Conservation (phyloP, 2,329 filamentous ascomycete genomes). For the Pseudogymnoascus sp. region DNA sequence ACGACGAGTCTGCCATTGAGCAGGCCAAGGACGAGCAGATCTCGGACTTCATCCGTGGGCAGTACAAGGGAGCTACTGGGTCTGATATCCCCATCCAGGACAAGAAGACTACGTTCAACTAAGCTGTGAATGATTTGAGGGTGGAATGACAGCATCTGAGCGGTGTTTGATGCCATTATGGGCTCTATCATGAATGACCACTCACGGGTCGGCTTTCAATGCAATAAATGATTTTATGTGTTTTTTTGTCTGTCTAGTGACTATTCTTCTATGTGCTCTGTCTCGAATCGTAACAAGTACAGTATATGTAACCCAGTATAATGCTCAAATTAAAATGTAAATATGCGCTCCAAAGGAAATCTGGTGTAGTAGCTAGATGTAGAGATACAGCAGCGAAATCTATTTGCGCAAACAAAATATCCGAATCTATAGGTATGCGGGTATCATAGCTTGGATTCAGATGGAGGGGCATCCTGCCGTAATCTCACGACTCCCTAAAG, state of each 20-base stretch:
- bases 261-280: not conserved
- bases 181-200: not conserved
- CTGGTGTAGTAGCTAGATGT: not conserved
- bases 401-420: not conserved
- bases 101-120: slow-evolving; percentile 42
- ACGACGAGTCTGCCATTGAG: slow-evolving; percentile 64
- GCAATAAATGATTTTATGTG: not conserved
- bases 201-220: not conserved
- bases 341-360: not conserved
- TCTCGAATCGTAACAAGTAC: not conserved
- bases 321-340: not conserved
- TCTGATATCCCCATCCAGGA: slow-evolving; percentile 62
- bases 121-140: not conserved
- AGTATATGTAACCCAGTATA: not conserved
- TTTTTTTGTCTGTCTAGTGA: not conserved
- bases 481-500: slow-evolving; percentile 43
- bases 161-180: not conserved
- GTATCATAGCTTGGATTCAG: slow-evolving; percentile 4
- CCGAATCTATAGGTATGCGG: not conserved
- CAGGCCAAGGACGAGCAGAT: slow-evolving; percentile 80
- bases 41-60: slow-evolving; percentile 58
- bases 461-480: slow-evolving; percentile 31
- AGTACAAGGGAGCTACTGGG: slow-evolving; percentile 64
- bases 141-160: not conserved
- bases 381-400: not conserved